These are phyloP conservation scores for Botrytis porri DNA, from an alignment of 2,329 filamentous ascomycete species.

Conservation along the genomic window DNA sequence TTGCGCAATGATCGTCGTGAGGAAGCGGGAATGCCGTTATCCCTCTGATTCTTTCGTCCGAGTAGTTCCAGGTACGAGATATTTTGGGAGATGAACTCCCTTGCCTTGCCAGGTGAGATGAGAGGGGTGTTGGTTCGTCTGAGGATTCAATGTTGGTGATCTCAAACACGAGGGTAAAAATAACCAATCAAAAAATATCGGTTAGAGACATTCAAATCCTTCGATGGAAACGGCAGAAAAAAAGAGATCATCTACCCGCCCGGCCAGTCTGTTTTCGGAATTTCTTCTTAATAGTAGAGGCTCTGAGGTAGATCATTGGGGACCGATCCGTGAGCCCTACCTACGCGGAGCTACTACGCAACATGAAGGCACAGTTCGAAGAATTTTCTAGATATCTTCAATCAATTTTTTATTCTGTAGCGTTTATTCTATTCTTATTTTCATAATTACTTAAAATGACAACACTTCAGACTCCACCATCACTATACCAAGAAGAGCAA, in stretches of 20 bases:
- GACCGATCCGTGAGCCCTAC: not conserved
- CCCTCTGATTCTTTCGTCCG: not conserved
- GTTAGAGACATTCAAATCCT: not conserved
- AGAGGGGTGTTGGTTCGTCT: conserved; percentile 4
- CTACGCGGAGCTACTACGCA: not conserved
- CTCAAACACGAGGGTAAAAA: not conserved
- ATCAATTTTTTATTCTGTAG: not conserved
- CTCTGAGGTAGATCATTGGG: not conserved
- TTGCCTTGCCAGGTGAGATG: not conserved
- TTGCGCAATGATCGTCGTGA: conserved; percentile 9
- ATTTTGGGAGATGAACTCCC: not conserved
- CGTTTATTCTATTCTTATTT: not conserved
- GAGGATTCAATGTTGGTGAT: not conserved
- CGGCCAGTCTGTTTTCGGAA: not conserved
- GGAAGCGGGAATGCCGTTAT: not conserved
- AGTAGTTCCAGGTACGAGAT: not conserved
- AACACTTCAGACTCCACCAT: not conserved
- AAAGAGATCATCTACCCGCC: conserved; percentile 4
- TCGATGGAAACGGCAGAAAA: not conserved
- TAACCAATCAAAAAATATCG: not conserved
- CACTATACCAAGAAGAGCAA: conserved; percentile 11
- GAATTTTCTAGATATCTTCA: not conserved
- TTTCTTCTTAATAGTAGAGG: not conserved
- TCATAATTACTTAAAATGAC: not conserved
- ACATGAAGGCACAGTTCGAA: not conserved